Conservation (phyloP, 176 grass and related monocot species). For the Aegilops longissima region DNA sequence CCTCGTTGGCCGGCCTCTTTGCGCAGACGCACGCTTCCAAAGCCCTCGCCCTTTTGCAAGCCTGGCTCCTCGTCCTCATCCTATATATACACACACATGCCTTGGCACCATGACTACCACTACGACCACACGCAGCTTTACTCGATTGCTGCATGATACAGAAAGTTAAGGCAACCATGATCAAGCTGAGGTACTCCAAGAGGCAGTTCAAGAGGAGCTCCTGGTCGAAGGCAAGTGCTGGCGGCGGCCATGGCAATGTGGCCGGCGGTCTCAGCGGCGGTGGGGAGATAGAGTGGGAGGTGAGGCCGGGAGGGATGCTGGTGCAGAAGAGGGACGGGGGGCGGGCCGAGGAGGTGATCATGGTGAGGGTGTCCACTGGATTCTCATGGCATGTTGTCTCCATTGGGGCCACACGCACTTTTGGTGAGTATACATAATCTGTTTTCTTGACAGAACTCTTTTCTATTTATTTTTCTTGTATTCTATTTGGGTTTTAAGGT, state of each 20-base stretch:
- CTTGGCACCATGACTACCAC: neutral
- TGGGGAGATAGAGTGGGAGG: constrained; percentile 82
- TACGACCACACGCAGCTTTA: neutral
- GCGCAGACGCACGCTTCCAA: constrained; percentile 68
- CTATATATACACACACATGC: constrained; percentile 12
- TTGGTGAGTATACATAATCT: constrained; percentile 50
- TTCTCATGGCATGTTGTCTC: constrained; percentile 81
- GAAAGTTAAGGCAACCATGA: constrained; percentile 45
- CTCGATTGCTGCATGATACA: neutral
- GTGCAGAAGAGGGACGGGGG: constrained; percentile 87
- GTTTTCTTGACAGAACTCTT: neutral
- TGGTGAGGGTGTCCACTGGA: constrained; percentile 73
- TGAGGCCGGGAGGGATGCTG: constrained; percentile 94
- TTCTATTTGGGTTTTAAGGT: neutral
- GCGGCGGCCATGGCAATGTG: neutral
- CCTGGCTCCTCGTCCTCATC: constrained; percentile 17
- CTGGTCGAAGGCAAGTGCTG: constrained; percentile 43
- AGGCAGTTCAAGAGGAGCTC: constrained; percentile 90
- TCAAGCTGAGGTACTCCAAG: constrained; percentile 90
- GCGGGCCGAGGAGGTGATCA: constrained; percentile 53
- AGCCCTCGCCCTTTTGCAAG: constrained; percentile 24
- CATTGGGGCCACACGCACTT: constrained; percentile 77
- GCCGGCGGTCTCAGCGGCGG: neutral
- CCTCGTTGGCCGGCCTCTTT: constrained; percentile 45
- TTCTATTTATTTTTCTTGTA: neutral